A percentile compares a stretch with the other conserved stretches of the same genome.
These are phyloP conservation scores for Phytophthora hybrid DNA, from an alignment of 352 stramenopile species.

Conservation along the genomic window DNA sequence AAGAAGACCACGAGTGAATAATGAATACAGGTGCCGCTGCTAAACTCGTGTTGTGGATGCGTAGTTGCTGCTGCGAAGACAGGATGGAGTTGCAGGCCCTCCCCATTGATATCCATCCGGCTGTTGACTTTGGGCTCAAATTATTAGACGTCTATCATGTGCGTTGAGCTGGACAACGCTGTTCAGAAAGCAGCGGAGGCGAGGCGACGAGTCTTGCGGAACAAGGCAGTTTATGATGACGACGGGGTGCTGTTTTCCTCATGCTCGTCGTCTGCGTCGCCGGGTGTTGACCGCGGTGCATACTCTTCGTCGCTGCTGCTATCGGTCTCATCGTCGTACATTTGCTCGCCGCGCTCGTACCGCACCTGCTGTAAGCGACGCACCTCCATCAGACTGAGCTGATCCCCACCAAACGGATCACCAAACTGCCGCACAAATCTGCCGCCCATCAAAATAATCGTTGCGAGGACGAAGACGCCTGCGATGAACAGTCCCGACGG, in stretches of 20 bases:
- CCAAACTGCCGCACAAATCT: slow-evolving; percentile 58
- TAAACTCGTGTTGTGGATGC: slow-evolving; percentile 9
- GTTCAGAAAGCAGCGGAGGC: not conserved
- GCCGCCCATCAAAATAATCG: slow-evolving; percentile 60
- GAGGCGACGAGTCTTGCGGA: not conserved
- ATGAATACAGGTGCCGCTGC: slow-evolving; percentile 40
- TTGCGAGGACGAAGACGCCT: slow-evolving; percentile 64
- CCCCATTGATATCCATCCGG: not conserved
- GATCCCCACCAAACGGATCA: slow-evolving; percentile 51
- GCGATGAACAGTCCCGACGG: slow-evolving; percentile 75
- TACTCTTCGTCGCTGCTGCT: slow-evolving; percentile 56
- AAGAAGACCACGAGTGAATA: slow-evolving; percentile 37
- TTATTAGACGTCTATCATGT: slow-evolving; percentile 27
- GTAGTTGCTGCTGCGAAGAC: slow-evolving; percentile 15
- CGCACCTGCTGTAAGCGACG: slow-evolving; percentile 74
- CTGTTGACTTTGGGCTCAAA: slow-evolving; percentile 8
- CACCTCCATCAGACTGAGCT: slow-evolving; percentile 76
- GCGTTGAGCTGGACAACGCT: not conserved
- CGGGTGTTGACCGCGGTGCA: slow-evolving; percentile 1
- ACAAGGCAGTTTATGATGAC: slow-evolving; percentile 16
- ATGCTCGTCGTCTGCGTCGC: slow-evolving; percentile 16
- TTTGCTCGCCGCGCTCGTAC: slow-evolving; percentile 59
- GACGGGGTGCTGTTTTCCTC: slow-evolving; percentile 4
- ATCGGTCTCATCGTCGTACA: slow-evolving; percentile 63
- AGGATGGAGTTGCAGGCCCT: slow-evolving; percentile 8